Evolutionary conservation across 1,139 yeast species (phyloP), one percentile per base, ranked within the genome.

Genomic region (Blastobotrys apis): DNA sequence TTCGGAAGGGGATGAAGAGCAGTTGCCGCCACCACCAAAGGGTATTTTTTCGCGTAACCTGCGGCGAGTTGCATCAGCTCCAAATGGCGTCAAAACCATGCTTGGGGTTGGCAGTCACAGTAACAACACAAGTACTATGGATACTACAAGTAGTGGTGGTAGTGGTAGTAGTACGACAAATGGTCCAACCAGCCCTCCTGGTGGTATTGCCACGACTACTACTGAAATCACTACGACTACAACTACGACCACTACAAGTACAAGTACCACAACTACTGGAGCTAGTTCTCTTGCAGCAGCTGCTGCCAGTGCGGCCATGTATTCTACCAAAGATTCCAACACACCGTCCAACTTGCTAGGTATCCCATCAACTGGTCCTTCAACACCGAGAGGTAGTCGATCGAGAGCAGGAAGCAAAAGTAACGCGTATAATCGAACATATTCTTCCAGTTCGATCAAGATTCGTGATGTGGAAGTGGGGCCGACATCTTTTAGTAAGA

Each of bases 401-500:
- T 55, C 61, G 20, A 77, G 80, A 2, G 55, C 62, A 5, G 54
- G 53, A 41, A 55, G 39, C 21, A 16, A 26, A 5, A 56, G 53
- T 40, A 51, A 56, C 12, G 41, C 48, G 26, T 54, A 53, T 43
- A 56, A 51, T 43, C 70, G 94, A 50, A 78, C 83, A 52, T 85
- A 85, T 59, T 78, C 88, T 12, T 75, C 78, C 48, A 55, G 57
- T 40, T 80, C 95, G 15, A 83, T 84, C 38, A 83, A 82, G 54
- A 73, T 86, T 21, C 71, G 82, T 52, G 81, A 80, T 52, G 94
- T 81, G 5, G 86, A 83, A 59, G 99, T 94, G 9, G 78, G 84
- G 3, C 95, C 95, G 1, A 75, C 78, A 43, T 84, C 92, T 32
- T 94, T 94, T 64, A 96, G 90, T 54, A 92, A 88, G 62, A 78